A percentile compares a stretch with the other conserved stretches of the same genome.
These are phyloP conservation scores for Rhodotorula sp. DNA, from an alignment of 1,284 basidiomycete species.

Conservation along the genomic window DNA sequence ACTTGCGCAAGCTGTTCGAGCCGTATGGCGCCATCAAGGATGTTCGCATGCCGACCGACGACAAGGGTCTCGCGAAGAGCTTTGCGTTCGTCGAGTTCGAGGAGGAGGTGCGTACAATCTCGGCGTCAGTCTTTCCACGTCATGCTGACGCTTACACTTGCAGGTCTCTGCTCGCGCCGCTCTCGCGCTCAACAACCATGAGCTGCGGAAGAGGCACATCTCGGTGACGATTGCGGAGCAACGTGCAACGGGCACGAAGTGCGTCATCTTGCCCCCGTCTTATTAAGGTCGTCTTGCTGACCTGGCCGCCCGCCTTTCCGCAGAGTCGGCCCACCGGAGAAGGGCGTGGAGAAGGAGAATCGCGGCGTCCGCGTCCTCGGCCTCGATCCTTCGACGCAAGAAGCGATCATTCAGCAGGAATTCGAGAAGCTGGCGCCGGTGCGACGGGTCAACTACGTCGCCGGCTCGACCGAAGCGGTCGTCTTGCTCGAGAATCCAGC, in stretches of 20 bases:
- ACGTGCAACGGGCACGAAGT: constrained; percentile 59
- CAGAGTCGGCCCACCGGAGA: constrained; percentile 2
- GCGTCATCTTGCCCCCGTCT: background rate
- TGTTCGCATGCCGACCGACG: constrained; percentile 72
- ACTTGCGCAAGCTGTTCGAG: constrained; percentile 72
- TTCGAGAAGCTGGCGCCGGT: constrained; percentile 74
- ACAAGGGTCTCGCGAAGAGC: constrained; percentile 71
- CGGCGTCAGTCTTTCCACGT: too few relatives aligned
- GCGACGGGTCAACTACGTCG: constrained; percentile 57
- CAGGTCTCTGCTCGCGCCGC: constrained; percentile 71
- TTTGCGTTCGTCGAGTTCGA: constrained; percentile 93
- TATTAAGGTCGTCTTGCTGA: background rate
- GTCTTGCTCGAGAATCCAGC: constrained; percentile 71
- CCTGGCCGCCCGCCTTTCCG: background rate
- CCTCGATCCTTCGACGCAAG: constrained; percentile 71
- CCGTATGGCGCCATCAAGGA: constrained; percentile 79
- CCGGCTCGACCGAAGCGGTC: constrained; percentile 55
- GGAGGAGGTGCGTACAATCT: constrained; percentile 60
- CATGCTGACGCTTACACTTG: background rate
- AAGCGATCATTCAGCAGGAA: constrained; percentile 81
- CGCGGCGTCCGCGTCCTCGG: constrained; percentile 69
- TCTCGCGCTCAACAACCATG: constrained; percentile 75
- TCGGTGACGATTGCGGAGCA: constrained; percentile 77
- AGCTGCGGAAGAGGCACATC: constrained; percentile 78
- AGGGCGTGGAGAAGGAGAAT: constrained; percentile 56